These are phyloP conservation scores for Coemansia sp. DNA, from an alignment of 371 early-diverging fungal species.

Conservation along the genomic window DNA sequence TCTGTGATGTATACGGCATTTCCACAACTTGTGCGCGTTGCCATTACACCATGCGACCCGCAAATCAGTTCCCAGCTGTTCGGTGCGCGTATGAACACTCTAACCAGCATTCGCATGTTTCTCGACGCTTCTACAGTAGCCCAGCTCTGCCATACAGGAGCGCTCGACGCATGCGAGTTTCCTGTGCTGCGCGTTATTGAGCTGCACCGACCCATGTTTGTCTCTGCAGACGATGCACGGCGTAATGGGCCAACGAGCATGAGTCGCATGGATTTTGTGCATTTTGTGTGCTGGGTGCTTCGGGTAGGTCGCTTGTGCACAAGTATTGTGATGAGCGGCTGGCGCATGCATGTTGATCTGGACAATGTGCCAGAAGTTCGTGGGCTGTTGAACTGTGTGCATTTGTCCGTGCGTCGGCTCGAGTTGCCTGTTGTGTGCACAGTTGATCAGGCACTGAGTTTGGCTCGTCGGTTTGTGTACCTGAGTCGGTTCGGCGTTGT, in stretches of 20 bases:
- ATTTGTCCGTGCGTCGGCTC: neutral
- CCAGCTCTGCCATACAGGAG: neutral
- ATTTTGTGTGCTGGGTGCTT: constrained; percentile 4
- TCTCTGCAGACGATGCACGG: neutral
- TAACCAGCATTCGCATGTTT: neutral
- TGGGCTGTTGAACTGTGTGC: neutral
- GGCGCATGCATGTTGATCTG: neutral
- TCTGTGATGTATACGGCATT: neutral
- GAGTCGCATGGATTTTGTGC: neutral
- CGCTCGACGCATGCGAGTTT: neutral
- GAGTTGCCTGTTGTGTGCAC: neutral
- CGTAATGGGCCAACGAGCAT: neutral
- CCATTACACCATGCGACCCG: neutral
- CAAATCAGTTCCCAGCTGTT: neutral
- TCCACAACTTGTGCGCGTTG: neutral
- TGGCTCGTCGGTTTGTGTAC: neutral
- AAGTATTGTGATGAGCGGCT: constrained; percentile 4
- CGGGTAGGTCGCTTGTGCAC: neutral
- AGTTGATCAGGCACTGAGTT: neutral
- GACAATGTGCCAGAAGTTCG: neutral
- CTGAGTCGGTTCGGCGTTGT: neutral
- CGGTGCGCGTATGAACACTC: too few relatives aligned
- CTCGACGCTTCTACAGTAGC: neutral
- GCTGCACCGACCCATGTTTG: neutral
- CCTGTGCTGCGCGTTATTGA: neutral